These are phyloP conservation scores for Suhomyces wounanorum DNA, from an alignment of 1,139 yeast species.

Conservation along the genomic window DNA sequence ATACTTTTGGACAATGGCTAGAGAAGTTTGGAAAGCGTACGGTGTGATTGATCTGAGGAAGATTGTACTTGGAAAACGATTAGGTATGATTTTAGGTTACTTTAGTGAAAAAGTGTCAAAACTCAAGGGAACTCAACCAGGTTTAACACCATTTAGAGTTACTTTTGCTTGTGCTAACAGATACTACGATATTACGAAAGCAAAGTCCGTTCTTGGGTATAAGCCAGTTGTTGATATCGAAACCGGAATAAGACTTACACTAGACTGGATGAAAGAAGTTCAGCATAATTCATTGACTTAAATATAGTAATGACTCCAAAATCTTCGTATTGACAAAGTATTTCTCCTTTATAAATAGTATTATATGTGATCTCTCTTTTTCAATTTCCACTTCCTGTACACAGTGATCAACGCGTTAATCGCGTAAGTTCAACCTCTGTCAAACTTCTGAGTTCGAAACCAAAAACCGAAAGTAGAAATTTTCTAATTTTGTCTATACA, in stretches of 20 bases:
- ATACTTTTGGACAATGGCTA: conserved; percentile 95
- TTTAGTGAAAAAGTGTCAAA: conserved; percentile 73
- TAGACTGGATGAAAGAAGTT: conserved; percentile 86
- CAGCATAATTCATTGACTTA: conserved; percentile 40
- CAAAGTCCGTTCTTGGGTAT: conserved; percentile 76
- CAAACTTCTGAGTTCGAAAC: conserved; percentile 4
- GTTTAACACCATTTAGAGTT: conserved; percentile 95
- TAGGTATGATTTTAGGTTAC: conserved; percentile 81
- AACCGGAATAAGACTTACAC: conserved; percentile 76
- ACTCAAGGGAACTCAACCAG: conserved; percentile 79
- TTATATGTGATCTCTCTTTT: too few species aligned
- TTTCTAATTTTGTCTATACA: background rate
- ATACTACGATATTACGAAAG: conserved; percentile 89
- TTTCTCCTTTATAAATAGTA: too few species aligned
- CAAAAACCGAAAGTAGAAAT: background rate
- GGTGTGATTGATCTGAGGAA: conserved; percentile 75
- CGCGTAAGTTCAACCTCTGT: background rate
- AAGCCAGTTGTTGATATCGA: conserved; percentile 79
- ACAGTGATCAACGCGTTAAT: background rate
- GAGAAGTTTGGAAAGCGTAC: conserved; percentile 96
- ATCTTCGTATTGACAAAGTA: too few species aligned
- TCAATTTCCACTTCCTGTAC: background rate
- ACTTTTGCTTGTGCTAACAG: conserved; percentile 92
- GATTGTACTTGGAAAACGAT: conserved; percentile 66
- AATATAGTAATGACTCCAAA: conserved; percentile 16